Evolutionary conservation across 2,329 filamentous ascomycete species (phyloP), one percentile per base, ranked within the genome.

Genomic region (Aureobasidium sp.): DNA sequence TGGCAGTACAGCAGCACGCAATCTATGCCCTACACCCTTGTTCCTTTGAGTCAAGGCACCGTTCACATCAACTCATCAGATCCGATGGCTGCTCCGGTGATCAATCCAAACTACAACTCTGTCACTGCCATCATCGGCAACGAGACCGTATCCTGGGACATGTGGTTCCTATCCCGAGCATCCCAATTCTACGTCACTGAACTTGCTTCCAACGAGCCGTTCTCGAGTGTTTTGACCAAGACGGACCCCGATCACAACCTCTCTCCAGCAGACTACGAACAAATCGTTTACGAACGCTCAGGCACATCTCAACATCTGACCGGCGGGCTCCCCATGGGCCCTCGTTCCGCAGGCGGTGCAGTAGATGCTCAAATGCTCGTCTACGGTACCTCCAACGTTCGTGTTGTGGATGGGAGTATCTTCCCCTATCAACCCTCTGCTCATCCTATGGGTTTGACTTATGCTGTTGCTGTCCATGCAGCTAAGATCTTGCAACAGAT

Each of bases 381-480:
- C 13, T 73, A 74, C 62, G 73, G 73, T 6, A 68, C 67, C 9
- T 23, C 44, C 7, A 73, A 73, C 47, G 68, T 75, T 10, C 67
- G 73, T 39, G 70, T 75, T 1, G 70, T 70, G 8, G 72, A 75
- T 68, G 73, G 71, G n/a, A 72, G 71, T 52, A 62, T 72, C 1
- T 66, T 75, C 5, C 67, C 67, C 15, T 68, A 65, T 58, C 70
- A 74, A 61, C 68, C 72, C 13, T 69, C 68, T 48, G 73, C 72
- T 10, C 73, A 75, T 69, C 63, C 73, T 46, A 72, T 66, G 57
- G 55, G 55, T 0, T 48, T 59, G 42, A 59, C 55, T 8, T 59
- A 59, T 39, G 42, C 55, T 1, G 42, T 59, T 32, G 55, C 55
- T 37, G 55, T 59, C 1, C 42, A 59, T n/a, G 55, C 55, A 3